Evolutionary conservation across 78 protist genomes (phyloP), one percentile per base, ranked within the genome.

Genomic region (Dictyostelium capitatum): DNA sequence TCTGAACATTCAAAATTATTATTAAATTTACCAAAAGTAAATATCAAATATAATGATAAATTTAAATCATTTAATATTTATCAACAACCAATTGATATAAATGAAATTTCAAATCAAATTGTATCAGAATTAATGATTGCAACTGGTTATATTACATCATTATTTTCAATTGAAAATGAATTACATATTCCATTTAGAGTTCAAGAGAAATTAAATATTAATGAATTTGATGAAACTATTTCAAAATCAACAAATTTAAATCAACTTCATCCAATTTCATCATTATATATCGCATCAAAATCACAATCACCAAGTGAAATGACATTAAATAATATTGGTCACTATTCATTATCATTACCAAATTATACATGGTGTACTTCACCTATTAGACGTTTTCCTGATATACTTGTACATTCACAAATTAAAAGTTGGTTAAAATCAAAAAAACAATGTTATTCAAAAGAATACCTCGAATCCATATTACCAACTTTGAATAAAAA

Each of bases 311-410:
- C 43, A 14, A 59, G 78, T 25, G 20, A 10, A 1, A 56, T 85
- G 4, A 23, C 92, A 48, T 4, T 72, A 17, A 11, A 11, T 8
- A 48, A 75, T 10, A 23, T 12, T 5, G 56, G 72, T 3, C 92
- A 85, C 20, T 78, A 23, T 32, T 53, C 80, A 14, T 95, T 99
- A 32, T 98, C 99, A 10, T 12, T 96, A 3, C 91, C 84, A 4
- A 67, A 96, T 20, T 98, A 98, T 93, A 98, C 99, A 19, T 99
- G 98, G 93, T 97, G 98, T 83, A 98, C 99, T 3, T 94, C 96
- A 19, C 96, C 96, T 6, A 94, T 94, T 59, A 19, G 96, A 28
- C 41, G 96, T 10, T 84, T 67, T 64, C 56, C 94, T 12, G 96
- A 94, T 37, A 84, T 94, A 10, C 25, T 94, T 14, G 94, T 87